Evolutionary conservation across 1,139 yeast genomes (phyloP), one percentile per base, ranked within the genome.

Genomic region (Kodamaea suecica): DNA sequence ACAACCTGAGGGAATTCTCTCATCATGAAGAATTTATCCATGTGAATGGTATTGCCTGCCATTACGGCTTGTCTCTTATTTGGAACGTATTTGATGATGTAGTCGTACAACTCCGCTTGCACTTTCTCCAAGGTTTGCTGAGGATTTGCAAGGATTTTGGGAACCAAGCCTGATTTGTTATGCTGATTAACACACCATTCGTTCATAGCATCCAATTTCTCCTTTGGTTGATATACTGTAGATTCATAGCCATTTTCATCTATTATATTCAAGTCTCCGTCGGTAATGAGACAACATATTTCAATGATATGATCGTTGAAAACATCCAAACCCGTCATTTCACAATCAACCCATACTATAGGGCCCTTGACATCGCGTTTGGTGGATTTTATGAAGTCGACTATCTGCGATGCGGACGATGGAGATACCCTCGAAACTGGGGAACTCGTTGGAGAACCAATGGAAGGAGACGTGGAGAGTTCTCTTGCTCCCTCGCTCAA

Each of bases 31-130:
- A 84, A 70, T 41, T 88, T 76, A 57, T 94, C 99, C 80, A 87
- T 84, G 57, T 94, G 97, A 17, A 94, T 79, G 0, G 95, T 76
- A 51, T 90, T 92, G 1, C 99, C 99, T 0, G 95, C 95, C 41
- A 94, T 61, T 0, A 92, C 60, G 1, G 85, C 96, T 4, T 57
- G 53, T 5, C 75, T 66, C 12, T 66, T 61, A n/a, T 65, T 69
- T 1, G 77, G 75, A 9, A 85, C 68, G 48, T 71, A 75, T 42
- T 65, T 65, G 44, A 70, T 58, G 31, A 94, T 63, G 53, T 86
- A 92, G 4, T 54, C 66, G 35, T 81, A 56, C 34, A 94, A 60
- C 43, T 82, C 90, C 0, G 46, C 38, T 45, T 87, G 83, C 1
- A 86, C 97, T 29, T 73, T 66, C 13, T 59, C 65, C 31, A 77